phyloP scores from a whole-genome alignment of 768 basidiomycete species.

The Rhizopogon salebrosus region DNA sequence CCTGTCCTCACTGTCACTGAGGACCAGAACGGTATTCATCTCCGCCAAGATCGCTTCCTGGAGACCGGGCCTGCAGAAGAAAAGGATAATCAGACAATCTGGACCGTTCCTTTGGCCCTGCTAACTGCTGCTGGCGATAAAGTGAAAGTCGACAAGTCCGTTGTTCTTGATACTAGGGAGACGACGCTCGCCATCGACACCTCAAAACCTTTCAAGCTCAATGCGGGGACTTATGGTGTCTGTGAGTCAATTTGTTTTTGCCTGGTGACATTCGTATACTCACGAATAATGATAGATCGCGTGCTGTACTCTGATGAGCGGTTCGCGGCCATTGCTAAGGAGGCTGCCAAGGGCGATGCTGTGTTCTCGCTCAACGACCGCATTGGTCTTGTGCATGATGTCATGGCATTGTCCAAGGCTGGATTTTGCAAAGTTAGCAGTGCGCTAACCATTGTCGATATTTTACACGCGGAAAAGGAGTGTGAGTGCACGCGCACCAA shows the following conservation, averaged over 20 bases:
- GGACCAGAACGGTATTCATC: conserved; percentile 58
- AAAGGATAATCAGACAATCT: conserved; percentile 84
- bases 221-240: conserved; percentile 83
- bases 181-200: conserved; percentile 67
- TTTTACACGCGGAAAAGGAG: conserved; percentile 71
- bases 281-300: conserved; percentile 47
- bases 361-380: conserved; percentile 80
- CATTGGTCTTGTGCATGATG: conserved; percentile 84
- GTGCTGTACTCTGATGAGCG: conserved; percentile 82
- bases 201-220: conserved; percentile 80
- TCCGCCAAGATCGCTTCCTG: conserved; percentile 91
- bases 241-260: conserved; percentile 46
- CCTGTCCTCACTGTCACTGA: conserved; percentile 88
- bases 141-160: conserved; percentile 49
- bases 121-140: conserved; percentile 51
- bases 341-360: conserved; percentile 63
- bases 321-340: conserved; percentile 69
- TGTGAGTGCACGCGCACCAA: conserved; percentile 37
- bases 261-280: conserved; percentile 1
- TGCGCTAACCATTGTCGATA: conserved; percentile 66
- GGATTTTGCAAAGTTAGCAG: conserved; percentile 76
- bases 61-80: conserved; percentile 74
- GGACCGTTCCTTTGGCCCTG: conserved; percentile 38
- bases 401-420: conserved; percentile 73
- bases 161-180: conserved; percentile 67